Base-by-base conservation (phyloP, 108 stramenopile genomes). In the Conticribra weissflogii region DNA sequence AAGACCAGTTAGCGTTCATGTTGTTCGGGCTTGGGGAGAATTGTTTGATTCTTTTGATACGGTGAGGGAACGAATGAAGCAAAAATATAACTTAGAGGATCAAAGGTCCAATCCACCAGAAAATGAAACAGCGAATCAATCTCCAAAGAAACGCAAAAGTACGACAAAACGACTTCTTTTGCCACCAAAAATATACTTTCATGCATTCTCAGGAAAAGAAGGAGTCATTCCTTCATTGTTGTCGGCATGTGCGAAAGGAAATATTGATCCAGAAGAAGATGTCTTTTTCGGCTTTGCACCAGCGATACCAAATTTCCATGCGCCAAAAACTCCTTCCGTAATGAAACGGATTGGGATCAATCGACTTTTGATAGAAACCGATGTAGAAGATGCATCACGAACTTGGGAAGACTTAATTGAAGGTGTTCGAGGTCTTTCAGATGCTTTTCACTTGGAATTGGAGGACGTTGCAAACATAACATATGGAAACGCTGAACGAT, bases 221-320 rank as follows among this genome's bases (percentile, higher is more conserved):
- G 89, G 81, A 1, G 65, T 83, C 0, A 62, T 86, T 0, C 83
- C 87, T 24, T 91, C 91, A 62, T 53, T 95, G 3, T 24, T 83
- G n/a, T 77, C 85, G 2, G 58, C 81, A 21, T 86, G 83, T 46
- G 69, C 72, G 15, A 77, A 63, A 47, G 71, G 81, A 23, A 68
- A 83, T 57, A 51, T 71, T 25, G 45, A 57, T 44, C 70, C 59
- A 0, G 46, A 47, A 21, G 54, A 66, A 21, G 59, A 86, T 51
- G 77, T 92, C 0, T 95, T 79, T 60, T 95, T 90, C 74, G 94
- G 94, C 44, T 95, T 95, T 79, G 85, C 91, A 0, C 94, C 94
- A 8, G 61, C 73, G 12, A 82, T 78, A 30, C 65, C 71, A 25
- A 79, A 94, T 54, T 91, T 91, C 54, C 68, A 82, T 32, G 78